These are phyloP conservation scores for Anastatica hierochuntica DNA, from an alignment of 345 rosid species.

Conservation along the genomic window DNA sequence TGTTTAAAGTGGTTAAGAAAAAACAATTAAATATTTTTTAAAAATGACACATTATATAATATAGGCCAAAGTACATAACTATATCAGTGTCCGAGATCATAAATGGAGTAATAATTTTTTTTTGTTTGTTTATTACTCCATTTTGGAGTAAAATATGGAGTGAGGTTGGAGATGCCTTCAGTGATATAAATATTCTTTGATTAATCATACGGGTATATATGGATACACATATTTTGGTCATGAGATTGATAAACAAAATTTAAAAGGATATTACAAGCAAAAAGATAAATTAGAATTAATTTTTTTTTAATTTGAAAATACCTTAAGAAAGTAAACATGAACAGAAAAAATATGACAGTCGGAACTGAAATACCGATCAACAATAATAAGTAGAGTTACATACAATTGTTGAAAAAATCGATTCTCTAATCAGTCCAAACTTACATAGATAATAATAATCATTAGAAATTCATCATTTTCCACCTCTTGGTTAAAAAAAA, in stretches of 20 bases:
- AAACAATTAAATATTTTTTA: background rate
- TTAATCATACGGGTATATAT: background rate
- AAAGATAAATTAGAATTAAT: no score
- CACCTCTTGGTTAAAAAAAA: background rate
- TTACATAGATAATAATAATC: background rate
- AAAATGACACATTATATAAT: background rate
- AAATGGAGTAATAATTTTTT: no score
- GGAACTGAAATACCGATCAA: no score
- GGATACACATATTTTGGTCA: background rate
- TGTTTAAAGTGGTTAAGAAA: constrained; percentile 4
- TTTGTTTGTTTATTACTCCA: no score
- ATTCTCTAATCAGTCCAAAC: background rate
- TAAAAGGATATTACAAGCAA: no score
- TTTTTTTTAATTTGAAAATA: no score
- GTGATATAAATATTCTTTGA: background rate
- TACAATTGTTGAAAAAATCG: background rate
- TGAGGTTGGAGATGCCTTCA: no score
- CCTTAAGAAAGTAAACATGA: no score
- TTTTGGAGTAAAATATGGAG: no score
- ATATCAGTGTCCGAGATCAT: background rate
- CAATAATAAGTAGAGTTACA: no score
- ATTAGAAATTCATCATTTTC: background rate
- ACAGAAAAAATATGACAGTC: no score
- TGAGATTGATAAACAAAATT: background rate
- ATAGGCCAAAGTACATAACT: background rate